Percentiles rank a stretch among this genome's conserved stretches.
Conservation (phyloP, 371 early-diverging fungal species). For the Haplosporangium sp. region DNA sequence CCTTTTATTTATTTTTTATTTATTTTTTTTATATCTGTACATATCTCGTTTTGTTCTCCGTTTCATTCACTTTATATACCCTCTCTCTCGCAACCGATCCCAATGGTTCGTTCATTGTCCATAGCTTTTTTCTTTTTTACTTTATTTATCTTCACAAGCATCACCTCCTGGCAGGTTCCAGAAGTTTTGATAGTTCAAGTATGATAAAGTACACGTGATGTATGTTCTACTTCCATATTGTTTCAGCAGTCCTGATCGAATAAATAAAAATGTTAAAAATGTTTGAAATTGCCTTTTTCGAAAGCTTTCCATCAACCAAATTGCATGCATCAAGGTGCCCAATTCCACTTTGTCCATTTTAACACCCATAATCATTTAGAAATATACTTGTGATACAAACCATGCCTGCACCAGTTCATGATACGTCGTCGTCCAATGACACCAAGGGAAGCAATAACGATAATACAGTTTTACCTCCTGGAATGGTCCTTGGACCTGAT, state of each 20-base stretch:
- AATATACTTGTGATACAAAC: too few relatives aligned
- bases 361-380: too few relatives aligned
- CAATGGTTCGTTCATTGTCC: not conserved
- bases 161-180: not conserved
- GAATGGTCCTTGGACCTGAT: constrained; percentile 58
- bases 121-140: not conserved
- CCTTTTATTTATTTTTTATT: not conserved
- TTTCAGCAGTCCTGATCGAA: too few relatives aligned
- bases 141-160: not conserved
- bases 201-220: too few relatives aligned
- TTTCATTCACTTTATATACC: not conserved
- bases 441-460: not conserved
- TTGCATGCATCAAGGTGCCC: too few relatives aligned
- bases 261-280: too few relatives aligned
- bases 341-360: too few relatives aligned
- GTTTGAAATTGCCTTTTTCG: too few relatives aligned
- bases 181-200: too few relatives aligned
- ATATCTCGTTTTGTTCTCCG: not conserved
- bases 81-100: not conserved
- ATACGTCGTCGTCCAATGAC: not conserved
- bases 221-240: too few relatives aligned
- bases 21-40: not conserved
- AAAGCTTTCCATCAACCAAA: too few relatives aligned
- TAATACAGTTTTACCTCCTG: constrained; percentile 31
- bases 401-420: constrained; percentile 33